phyloP scores from a whole-genome alignment of 2,329 filamentous ascomycete species.

The Sarocladiaceae sp. region DNA sequence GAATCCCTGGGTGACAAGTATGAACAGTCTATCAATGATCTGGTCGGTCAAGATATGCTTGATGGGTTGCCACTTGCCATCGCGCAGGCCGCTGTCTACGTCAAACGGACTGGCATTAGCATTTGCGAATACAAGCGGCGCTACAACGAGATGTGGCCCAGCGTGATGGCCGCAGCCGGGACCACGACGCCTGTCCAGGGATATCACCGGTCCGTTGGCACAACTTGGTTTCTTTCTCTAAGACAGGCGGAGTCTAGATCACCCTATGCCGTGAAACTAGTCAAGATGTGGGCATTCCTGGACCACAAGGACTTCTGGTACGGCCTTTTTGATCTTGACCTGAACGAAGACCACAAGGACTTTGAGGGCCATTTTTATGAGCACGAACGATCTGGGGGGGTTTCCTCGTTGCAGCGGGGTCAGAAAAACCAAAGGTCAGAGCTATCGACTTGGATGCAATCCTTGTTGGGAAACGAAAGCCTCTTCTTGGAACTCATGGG shows the following conservation, averaged over 20 bases:
- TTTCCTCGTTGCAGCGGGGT: no score
- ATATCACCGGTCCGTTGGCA: conserved; percentile 14
- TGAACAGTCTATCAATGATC: background rate
- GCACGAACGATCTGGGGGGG: no score
- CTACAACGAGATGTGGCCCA: conserved; percentile 11
- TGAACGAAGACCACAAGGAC: background rate
- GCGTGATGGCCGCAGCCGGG: background rate
- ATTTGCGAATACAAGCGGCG: conserved; percentile 13
- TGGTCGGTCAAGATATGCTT: conserved; percentile 16
- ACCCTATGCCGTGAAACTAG: conserved; percentile 14
- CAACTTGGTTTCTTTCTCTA: conserved; percentile 17
- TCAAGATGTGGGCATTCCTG: conserved; percentile 19
- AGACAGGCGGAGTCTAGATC: conserved; percentile 12
- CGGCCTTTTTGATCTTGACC: conserved; percentile 13
- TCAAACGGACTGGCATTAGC: conserved; percentile 13
- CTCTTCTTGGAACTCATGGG: conserved; percentile 7
- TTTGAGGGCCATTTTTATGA: no score
- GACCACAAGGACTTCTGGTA: conserved; percentile 17
- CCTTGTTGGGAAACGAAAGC: background rate
- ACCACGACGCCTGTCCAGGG: conserved; percentile 10
- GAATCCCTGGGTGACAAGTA: conserved; percentile 10
- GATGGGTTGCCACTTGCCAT: conserved; percentile 21
- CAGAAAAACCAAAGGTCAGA: background rate
- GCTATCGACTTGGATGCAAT: background rate
- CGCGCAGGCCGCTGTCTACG: conserved; percentile 18